phyloP scores from a whole-genome alignment of 208 protist genomes.

The Porcisia deanei region DNA sequence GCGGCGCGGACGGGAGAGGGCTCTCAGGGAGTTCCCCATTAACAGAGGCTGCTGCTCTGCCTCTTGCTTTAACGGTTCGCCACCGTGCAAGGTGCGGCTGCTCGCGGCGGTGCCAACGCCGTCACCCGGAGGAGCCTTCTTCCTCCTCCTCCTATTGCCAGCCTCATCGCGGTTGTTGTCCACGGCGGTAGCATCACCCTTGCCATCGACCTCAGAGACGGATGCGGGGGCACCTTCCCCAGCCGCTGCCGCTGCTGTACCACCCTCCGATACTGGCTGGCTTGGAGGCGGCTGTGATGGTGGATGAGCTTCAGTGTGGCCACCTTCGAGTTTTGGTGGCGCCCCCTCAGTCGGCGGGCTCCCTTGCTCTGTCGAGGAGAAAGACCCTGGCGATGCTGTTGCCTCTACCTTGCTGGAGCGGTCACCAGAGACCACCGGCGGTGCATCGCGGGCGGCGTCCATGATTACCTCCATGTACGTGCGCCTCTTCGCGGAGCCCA shows the following conservation, averaged over 20 bases:
- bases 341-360: background rate
- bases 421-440: background rate
- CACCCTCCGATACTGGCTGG: background rate
- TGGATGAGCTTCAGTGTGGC: background rate
- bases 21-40: background rate
- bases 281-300: background rate
- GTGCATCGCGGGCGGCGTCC: conserved; percentile 22
- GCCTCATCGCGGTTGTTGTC: background rate
- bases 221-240: background rate
- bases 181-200: background rate
- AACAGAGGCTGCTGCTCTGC: background rate
- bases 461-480: conserved; percentile 33
- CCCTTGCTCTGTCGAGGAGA: background rate
- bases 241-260: background rate
- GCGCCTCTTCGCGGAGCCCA: conserved; percentile 23
- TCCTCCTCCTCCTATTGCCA: background rate
- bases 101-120: background rate
- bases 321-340: background rate
- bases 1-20: conserved; percentile 19
- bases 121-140: background rate
- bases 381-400: background rate
- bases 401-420: background rate
- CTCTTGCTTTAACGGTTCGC: background rate
- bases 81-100: background rate
- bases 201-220: background rate